These are phyloP conservation scores for Thyridium curvatum DNA, from an alignment of 2,329 filamentous ascomycete genomes.

Conservation along the genomic window DNA sequence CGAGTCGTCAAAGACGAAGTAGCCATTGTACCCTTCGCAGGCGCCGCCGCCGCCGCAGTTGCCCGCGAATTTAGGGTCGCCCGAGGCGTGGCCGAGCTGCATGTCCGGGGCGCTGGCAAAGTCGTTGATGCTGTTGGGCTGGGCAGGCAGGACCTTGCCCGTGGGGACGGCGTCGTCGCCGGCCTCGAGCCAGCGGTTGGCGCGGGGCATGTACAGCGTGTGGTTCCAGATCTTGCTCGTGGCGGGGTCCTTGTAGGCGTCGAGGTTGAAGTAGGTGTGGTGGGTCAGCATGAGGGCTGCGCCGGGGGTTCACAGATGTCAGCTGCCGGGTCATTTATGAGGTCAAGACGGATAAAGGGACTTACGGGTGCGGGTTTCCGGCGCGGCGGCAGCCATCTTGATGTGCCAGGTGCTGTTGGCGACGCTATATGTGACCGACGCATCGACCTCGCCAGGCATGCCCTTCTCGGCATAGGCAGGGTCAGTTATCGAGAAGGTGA, in stretches of 20 bases:
- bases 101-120: slow-evolving; percentile 57
- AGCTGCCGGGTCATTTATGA: slow-evolving; percentile 11
- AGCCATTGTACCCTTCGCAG: slow-evolving; percentile 69
- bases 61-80: slow-evolving; percentile 46
- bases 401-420: slow-evolving; percentile 50
- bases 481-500: slow-evolving; percentile 61
- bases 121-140: slow-evolving; percentile 52
- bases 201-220: slow-evolving; percentile 58
- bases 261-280: slow-evolving; percentile 65
- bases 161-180: slow-evolving; percentile 54
- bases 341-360: slow-evolving; percentile 3
- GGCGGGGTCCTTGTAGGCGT: slow-evolving; percentile 53
- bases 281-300: slow-evolving; percentile 56
- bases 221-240: slow-evolving; percentile 53
- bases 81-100: slow-evolving; percentile 54
- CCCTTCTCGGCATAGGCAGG: slow-evolving; percentile 49
- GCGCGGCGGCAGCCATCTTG: slow-evolving; percentile 51
- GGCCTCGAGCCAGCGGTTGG: slow-evolving; percentile 47
- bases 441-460: slow-evolving; percentile 55
- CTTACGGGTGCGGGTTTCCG: slow-evolving; percentile 37
- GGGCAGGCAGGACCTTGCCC: slow-evolving; percentile 52
- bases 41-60: slow-evolving; percentile 56
- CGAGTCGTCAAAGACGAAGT: slow-evolving; percentile 37
- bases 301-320: not conserved
- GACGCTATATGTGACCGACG: slow-evolving; percentile 57